Base-by-base conservation (phyloP, 2,329 filamentous ascomycete genomes). In the Dichotomopilus funicola region DNA sequence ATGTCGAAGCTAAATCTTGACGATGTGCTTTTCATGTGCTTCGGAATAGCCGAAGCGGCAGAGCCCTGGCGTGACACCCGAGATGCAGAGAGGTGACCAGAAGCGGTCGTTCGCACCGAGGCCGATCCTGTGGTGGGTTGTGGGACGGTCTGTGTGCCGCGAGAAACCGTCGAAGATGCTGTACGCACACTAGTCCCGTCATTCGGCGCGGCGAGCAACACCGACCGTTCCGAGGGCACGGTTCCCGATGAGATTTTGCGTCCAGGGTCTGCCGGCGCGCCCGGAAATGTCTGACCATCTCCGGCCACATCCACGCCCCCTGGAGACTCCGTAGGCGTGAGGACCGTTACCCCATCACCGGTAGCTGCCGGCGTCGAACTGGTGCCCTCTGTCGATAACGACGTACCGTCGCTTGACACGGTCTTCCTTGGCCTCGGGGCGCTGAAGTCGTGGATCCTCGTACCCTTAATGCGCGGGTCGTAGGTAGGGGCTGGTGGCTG, bases 1-100 rank as follows among this genome's bases (percentile, higher is more conserved):
- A 91, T 88, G 64, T 91, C 88, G 64, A 92, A 92, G 64, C 88
- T 91, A 66, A 92, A 91, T 11, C 88, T 77, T 0, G 87, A 90
- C 0, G 88, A 88, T 9, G 85, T 88, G 67, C 87, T 91, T 70
- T 85, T 86, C 82, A 86, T 86, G 59, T 86, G 82, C 57, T 73
- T 79, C 2, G 82, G 83, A 37, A 85, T 58, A 1, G 78, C 75
- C 6, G 77, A 79, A 2, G 75, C 50, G 4, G 61, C 67, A 1
- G 73, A 69, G 37, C 74, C 72, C 53, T 73, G 75, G 7, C 67
- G 66, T 0, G 79, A 80, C 10, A 73, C 66, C 4, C 19, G 19
- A 27, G 19, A 27, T 27, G 74, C 57, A n/a, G 79, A 84, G 3
- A 75, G 66, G 53, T 81, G 78, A 40, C 78, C 75, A 1, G 82